Evolutionary conservation across 148 eudicot genomes (phyloP).

Genomic region (Arbutus unedo): DNA sequence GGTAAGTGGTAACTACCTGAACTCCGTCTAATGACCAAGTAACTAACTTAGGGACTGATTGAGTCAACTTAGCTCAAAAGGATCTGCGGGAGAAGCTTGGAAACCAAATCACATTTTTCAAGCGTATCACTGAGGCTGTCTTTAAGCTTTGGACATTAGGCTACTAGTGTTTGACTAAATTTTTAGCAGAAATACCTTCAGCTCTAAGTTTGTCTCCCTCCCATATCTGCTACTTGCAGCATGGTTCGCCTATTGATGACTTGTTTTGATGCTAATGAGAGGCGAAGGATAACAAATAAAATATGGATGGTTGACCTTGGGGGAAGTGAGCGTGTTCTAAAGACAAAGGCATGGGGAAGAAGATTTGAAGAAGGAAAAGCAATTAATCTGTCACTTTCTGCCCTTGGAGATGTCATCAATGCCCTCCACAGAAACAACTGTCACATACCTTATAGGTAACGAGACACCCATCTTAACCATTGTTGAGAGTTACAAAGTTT

Average conservation of each 20-base stretch:
- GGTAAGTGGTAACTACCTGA: conserved; percentile 27
- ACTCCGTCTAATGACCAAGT: no score
- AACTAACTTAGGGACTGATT: not conserved
- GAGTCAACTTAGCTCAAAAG: conserved; percentile 2
- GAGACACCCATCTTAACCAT: not conserved
- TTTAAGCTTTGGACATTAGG: not conserved
- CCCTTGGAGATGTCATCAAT: conserved; percentile 32
- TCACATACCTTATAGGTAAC: conserved; percentile 31
- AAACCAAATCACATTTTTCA: not conserved
- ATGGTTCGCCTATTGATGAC: conserved; percentile 26
- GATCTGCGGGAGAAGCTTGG: not conserved
- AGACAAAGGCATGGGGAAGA: conserved; percentile 28
- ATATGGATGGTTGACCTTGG: conserved; percentile 31
- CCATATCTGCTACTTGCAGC: conserved; percentile 14
- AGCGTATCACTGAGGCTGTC: not conserved
- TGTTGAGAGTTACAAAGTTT: not conserved
- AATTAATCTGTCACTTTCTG: conserved; percentile 28
- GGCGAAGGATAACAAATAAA: conserved; percentile 25
- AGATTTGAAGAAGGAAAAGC: conserved; percentile 34
- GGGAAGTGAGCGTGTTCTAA: conserved; percentile 29
- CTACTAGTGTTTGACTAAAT: not conserved
- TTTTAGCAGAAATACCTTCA: not conserved
- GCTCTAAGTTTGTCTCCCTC: not conserved
- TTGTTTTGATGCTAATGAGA: conserved; percentile 17
- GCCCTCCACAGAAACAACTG: conserved; percentile 24